Evolutionary conservation across 2,329 filamentous ascomycete species (phyloP), one percentile per base, ranked within the genome.

Genomic region (Calycina marina): DNA sequence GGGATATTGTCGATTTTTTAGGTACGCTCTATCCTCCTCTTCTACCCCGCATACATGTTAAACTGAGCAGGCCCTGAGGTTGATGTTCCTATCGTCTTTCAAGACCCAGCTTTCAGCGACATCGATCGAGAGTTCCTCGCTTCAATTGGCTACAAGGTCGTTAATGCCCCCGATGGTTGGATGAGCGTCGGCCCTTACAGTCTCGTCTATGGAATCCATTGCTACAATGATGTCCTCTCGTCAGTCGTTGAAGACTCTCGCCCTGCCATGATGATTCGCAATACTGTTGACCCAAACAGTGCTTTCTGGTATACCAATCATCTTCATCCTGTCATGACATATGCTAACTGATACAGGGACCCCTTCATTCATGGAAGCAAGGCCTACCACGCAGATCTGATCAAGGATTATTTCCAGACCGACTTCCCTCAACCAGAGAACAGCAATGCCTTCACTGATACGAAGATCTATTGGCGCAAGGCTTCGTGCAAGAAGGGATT

Each of bases 141-240:
- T 1, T 38, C 32, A 6, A 38, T 51, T 6, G 46, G 42, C 5
- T 49, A 46, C 16, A 38, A 26, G 6, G 40, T 52, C 1, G 38
- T 50, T 4, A 37, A 50, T 6, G 43, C 48, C 24, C 52, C 52
- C n/a, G 32, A 39, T 4, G 52, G 46, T 13, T 53, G 49, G 22
- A 18, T 28, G 3, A 15, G 41, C 5, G 43, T 54, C 12, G 36
- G 30, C 9, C 40, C 40, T 9, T 37, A 38, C 11, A 49, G 40
- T 17, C 30, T 54, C 27, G 48, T 53, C 1, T 54, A 52, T 38
- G 52, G 50, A 1, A 49, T 54, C 18, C 52, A 54, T 36, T 54
- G 52, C 34, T 54, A 53, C 35, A 41, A 40, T 6, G 26, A 40
- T 10, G 35, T 54, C 4, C 54, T 53, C 25, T 39, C 44, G 15